Conservation (phyloP, 1,139 yeast species). For the Ogataea hybrid region DNA sequence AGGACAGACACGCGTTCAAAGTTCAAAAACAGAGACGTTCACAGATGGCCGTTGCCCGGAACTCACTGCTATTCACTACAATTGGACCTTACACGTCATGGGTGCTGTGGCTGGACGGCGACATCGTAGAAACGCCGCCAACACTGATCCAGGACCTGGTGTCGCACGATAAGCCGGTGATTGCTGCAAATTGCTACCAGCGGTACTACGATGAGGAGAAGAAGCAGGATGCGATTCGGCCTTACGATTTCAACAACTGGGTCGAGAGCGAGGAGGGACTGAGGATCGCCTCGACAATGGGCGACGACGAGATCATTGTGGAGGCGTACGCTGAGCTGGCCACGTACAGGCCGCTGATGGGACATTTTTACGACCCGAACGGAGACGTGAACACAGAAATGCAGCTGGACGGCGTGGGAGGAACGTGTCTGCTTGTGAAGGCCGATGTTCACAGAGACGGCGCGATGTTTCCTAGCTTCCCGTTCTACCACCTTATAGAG, state of each 20-base stretch:
- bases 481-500: conserved; percentile 94
- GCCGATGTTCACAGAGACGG: conserved; percentile 99
- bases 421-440: conserved; percentile 90
- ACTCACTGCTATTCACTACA: conserved; percentile 86
- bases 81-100: conserved; percentile 87
- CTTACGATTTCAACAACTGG: conserved; percentile 97
- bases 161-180: conserved; percentile 78
- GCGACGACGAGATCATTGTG: conserved; percentile 86
- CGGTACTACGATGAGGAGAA: conserved; percentile 61
- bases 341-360: conserved; percentile 95
- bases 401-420: conserved; percentile 96
- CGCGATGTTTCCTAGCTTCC: conserved; percentile 98
- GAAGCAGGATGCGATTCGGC: conserved; percentile 62
- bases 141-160: conserved; percentile 84
- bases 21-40: conserved; percentile 91
- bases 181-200: conserved; percentile 93
- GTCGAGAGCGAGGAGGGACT: conserved; percentile 86
- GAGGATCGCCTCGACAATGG: conserved; percentile 65
- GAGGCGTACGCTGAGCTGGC: conserved; percentile 94
- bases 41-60: conserved; percentile 91
- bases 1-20: conserved; percentile 70
- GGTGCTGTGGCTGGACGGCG: conserved; percentile 96
- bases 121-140: conserved; percentile 83
- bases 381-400: conserved; percentile 64
- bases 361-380: conserved; percentile 68